Evolutionary conservation across 2,329 filamentous ascomycete species (phyloP).

Genomic region (Aureobasidium sp.): DNA sequence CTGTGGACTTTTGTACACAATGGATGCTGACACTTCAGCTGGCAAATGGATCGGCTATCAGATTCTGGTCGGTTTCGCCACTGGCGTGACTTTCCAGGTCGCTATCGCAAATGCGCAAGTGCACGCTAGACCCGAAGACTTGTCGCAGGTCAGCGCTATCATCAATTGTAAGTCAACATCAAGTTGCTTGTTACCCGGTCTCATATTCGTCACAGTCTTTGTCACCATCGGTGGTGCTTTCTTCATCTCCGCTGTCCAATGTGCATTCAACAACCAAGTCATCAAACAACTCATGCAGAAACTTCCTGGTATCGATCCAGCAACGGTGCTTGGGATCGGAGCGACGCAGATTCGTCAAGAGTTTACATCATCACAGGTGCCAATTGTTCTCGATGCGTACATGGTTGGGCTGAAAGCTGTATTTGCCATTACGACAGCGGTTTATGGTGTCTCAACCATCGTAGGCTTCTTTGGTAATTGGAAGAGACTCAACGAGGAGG

Average conservation of each 20-base stretch:
- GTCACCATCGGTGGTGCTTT: constrained; percentile 39
- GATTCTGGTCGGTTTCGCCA: constrained; percentile 37
- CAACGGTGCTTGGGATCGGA: constrained; percentile 34
- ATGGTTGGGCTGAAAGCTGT: constrained; percentile 25
- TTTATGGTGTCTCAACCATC: constrained; percentile 19
- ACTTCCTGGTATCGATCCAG: constrained; percentile 31
- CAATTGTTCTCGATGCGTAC: constrained; percentile 30
- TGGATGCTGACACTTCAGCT: constrained; percentile 31
- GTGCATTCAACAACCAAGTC: constrained; percentile 36
- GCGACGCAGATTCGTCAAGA: constrained; percentile 36
- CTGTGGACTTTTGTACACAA: constrained; percentile 37
- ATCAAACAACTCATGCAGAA: constrained; percentile 27
- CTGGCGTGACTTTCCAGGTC: constrained; percentile 37
- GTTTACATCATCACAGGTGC: constrained; percentile 26
- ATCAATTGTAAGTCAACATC: not conserved
- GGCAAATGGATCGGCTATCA: constrained; percentile 44
- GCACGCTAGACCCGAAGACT: constrained; percentile 29
- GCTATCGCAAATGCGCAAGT: constrained; percentile 36
- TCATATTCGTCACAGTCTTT: constrained; percentile 22
- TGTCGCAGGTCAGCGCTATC: constrained; percentile 32
- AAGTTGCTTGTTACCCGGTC: too few species aligned
- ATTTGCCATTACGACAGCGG: constrained; percentile 17
- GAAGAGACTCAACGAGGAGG: constrained; percentile 9
- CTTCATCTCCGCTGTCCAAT: constrained; percentile 36
- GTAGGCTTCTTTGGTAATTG: constrained; percentile 7